These are phyloP conservation scores for Fragilariopsis cylindrus DNA, from an alignment of 108 stramenopile species.

Conservation along the genomic window DNA sequence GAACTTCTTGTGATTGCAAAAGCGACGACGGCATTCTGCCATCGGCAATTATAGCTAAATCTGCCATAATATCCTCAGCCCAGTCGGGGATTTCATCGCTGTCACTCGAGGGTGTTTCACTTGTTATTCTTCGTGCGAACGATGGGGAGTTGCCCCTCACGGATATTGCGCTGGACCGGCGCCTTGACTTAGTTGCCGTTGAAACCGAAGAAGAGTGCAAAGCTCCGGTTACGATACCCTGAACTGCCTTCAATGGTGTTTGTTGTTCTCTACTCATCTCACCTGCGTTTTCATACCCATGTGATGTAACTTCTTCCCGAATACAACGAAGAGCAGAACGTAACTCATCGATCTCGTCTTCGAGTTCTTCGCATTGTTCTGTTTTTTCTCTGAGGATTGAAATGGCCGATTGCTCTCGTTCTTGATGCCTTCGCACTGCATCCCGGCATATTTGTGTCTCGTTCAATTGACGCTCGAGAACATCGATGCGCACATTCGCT, in stretches of 20 bases:
- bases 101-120: conserved; percentile 31
- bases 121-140: conserved; percentile 4
- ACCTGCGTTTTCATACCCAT: background rate
- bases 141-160: background rate
- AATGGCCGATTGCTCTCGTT: conserved; percentile 31
- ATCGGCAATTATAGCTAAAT: conserved; percentile 66
- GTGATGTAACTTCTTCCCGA: conserved; percentile 22
- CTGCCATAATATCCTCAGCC: conserved; percentile 69
- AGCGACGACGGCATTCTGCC: conserved; percentile 53
- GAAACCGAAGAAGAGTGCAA: conserved; percentile 23
- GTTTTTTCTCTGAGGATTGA: conserved; percentile 25
- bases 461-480: conserved; percentile 50
- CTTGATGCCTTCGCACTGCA: conserved; percentile 31
- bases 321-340: conserved; percentile 41
- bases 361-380: conserved; percentile 36
- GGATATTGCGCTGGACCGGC: background rate
- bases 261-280: background rate
- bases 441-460: conserved; percentile 38
- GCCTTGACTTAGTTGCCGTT: background rate
- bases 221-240: conserved; percentile 19
- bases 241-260: conserved; percentile 5
- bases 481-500: conserved; percentile 58
- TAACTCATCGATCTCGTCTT: conserved; percentile 26
- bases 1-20: conserved; percentile 26
- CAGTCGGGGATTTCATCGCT: conserved; percentile 58